Evolutionary conservation across 768 basidiomycete genomes (phyloP), one percentile per base, ranked within the genome.

Genomic region (Pisolithus orientalis): DNA sequence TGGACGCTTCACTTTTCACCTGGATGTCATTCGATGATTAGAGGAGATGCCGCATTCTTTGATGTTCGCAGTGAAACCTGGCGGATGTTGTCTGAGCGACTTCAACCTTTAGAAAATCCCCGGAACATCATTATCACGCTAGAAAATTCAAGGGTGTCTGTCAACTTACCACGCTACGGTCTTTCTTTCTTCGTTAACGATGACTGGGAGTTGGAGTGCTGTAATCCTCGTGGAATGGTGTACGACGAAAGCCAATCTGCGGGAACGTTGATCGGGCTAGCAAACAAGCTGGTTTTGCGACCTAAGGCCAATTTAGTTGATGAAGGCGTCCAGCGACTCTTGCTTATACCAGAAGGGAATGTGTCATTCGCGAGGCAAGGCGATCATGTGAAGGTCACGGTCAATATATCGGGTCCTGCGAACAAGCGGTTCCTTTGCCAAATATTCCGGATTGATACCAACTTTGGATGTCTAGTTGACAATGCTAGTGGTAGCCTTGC

Each of bases 251-350:
- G 62, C 32, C 77, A 77, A 51, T 71, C 62, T 0, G 55, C 61
- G 9, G 74, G 72, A 1, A 68, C 75, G 2, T 61, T 80, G 57
- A 62, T 74, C 39, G 78, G 78, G 10, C 55, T 79, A 39, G 29
- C 37, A 6, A 64, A 51, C 28, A 68, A 61, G 42, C 70, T 74
- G 42, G 63, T 78, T 7, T 62, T 75, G 25, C 64, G 72, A 28
- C 57, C 60, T 48, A 49, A 59, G 49, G 14, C 43, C 53, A 52
- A 29, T 32, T 13, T 3, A 0, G 16, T 45, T 43, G 24, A 49
- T 32, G 39, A 38, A 4, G 32, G 32, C 32, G 9, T 5, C 32
- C 25, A 31, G 16, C 43, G 53, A 27, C 38, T 44, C 32, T 53
- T 67, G 13, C 31, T 54, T 32, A 51, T 63, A 47, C 53, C 57